These are phyloP conservation scores for Glaciozyma antarctica DNA, from an alignment of 768 basidiomycete genomes.

Conservation along the genomic window DNA sequence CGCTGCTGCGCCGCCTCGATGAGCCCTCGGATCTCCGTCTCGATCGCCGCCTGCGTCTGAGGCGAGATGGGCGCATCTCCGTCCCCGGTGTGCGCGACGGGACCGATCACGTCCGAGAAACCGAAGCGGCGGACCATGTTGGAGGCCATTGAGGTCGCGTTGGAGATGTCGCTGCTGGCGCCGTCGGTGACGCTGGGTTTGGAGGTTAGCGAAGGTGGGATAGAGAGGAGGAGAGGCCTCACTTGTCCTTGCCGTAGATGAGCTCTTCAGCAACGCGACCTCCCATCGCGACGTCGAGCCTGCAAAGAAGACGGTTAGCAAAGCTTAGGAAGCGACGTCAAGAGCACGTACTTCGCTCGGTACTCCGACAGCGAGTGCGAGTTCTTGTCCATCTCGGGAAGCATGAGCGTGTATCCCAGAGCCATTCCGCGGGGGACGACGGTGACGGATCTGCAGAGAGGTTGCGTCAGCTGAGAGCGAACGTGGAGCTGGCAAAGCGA, in stretches of 20 bases:
- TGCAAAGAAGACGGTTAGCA: constrained; percentile 44
- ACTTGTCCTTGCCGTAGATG: constrained; percentile 32
- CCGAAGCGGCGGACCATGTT: constrained; percentile 71
- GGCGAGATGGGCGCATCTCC: constrained; percentile 63
- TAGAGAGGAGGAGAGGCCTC: not conserved
- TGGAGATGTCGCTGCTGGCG: constrained; percentile 69
- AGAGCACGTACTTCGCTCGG: constrained; percentile 34
- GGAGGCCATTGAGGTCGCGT: constrained; percentile 68
- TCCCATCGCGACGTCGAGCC: constrained; percentile 86
- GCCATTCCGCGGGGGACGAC: constrained; percentile 94
- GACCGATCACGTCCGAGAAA: constrained; percentile 44
- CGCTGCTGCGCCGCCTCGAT: constrained; percentile 63
- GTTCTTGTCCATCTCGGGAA: constrained; percentile 42
- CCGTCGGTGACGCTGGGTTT: constrained; percentile 54
- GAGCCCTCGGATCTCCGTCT: constrained; percentile 72
- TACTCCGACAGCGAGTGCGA: constrained; percentile 40
- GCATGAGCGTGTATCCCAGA: constrained; percentile 54
- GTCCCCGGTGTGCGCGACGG: constrained; percentile 70
- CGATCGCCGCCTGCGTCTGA: constrained; percentile 70
- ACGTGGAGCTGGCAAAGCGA: not conserved
- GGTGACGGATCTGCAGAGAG: constrained; percentile 46
- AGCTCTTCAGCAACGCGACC: constrained; percentile 87
- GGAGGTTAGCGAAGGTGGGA: not conserved
- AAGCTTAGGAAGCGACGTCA: not conserved
- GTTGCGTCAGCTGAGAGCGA: not conserved